phyloP scores from a whole-genome alignment of 2,329 filamentous ascomycete genomes.

The Chaetomium strumarium region DNA sequence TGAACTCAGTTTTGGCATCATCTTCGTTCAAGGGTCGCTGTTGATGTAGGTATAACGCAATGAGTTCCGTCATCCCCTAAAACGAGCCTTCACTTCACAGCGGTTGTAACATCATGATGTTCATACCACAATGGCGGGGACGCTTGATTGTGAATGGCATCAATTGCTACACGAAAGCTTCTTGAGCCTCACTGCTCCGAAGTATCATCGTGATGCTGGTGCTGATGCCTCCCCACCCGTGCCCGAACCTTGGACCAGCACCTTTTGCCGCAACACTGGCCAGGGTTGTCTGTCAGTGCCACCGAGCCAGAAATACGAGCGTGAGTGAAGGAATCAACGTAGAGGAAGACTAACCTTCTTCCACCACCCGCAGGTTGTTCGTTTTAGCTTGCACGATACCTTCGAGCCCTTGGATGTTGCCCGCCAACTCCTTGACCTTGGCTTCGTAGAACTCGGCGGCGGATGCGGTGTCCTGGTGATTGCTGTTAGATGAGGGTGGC shows the following conservation, averaged over 20 bases:
- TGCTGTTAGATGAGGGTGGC: neutral
- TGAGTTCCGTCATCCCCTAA: too few relatives aligned
- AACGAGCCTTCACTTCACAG: too few relatives aligned
- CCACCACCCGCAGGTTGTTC: slow-evolving; percentile 75
- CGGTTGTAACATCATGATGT: too few relatives aligned
- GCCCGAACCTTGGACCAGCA: slow-evolving; percentile 26
- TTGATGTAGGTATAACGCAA: too few relatives aligned
- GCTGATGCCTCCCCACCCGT: slow-evolving; percentile 13
- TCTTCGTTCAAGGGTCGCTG: too few relatives aligned
- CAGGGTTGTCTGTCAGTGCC: neutral
- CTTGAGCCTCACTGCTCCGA: neutral
- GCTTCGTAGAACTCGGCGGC: slow-evolving; percentile 52
- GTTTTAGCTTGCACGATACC: slow-evolving; percentile 64
- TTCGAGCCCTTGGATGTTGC: slow-evolving; percentile 52
- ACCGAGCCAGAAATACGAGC: neutral
- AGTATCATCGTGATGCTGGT: slow-evolving; percentile 20
- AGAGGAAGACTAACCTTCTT: slow-evolving; percentile 63
- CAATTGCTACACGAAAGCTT: neutral
- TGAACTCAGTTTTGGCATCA: too few relatives aligned
- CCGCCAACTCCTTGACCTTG: slow-evolving; percentile 48
- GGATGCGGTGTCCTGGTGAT: slow-evolving; percentile 43
- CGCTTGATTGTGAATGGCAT: neutral
- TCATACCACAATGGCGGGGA: neutral
- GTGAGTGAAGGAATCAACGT: neutral
- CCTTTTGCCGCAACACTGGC: slow-evolving; percentile 37